Percentiles rank a stretch among this genome's conserved stretches.
phyloP scores from a whole-genome alignment of 805 yeast genomes.

The Lipomyces sp. region DNA sequence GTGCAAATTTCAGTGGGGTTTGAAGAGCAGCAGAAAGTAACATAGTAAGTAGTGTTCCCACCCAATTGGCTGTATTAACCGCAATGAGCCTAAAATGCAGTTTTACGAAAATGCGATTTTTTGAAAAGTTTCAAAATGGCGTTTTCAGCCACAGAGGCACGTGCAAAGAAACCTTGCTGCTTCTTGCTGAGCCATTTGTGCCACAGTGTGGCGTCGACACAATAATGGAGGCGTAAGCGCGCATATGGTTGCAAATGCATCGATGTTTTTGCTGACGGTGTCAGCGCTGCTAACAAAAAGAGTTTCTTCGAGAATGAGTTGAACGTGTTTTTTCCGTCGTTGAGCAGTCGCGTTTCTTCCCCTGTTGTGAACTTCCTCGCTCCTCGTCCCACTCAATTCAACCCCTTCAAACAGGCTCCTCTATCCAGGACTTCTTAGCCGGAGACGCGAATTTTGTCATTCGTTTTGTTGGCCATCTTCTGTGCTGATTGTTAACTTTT shows the following conservation, averaged over 20 bases:
- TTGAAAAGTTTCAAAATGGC: no score
- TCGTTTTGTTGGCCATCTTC: neutral
- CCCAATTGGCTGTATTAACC: neutral
- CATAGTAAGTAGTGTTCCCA: neutral
- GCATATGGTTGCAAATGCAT: neutral
- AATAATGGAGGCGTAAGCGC: no score
- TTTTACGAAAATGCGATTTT: no score
- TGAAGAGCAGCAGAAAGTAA: neutral
- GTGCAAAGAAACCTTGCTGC: no score
- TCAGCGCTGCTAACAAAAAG: neutral
- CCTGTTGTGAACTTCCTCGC: neutral
- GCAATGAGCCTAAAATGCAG: no score
- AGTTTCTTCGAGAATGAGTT: neutral
- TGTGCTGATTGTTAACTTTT: neutral
- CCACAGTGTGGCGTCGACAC: no score
- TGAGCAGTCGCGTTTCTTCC: neutral
- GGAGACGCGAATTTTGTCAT: neutral
- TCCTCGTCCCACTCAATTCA: neutral
- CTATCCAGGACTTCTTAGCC: neutral
- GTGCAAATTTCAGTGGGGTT: neutral
- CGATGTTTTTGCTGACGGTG: neutral
- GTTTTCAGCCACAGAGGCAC: no score
- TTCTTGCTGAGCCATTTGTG: no score
- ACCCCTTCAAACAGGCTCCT: neutral
- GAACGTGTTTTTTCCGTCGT: neutral